These are phyloP conservation scores for Hamamelis virginiana DNA, from an alignment of 164 flowering plant species.

Conservation along the genomic window DNA sequence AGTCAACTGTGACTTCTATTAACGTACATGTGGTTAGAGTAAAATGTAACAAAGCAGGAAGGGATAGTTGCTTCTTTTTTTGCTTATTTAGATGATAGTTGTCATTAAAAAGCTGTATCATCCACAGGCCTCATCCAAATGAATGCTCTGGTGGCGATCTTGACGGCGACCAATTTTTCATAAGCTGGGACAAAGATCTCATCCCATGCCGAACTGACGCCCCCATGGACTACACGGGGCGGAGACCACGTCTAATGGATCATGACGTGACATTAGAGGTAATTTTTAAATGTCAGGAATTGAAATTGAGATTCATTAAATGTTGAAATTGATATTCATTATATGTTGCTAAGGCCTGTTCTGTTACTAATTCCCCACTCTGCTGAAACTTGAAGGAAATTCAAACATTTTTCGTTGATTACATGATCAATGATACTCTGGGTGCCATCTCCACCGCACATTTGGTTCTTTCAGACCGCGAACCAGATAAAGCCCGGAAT, in stretches of 20 bases:
- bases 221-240: slow-evolving; percentile 87
- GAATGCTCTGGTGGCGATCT: slow-evolving; percentile 99
- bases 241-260: slow-evolving; percentile 80
- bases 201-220: slow-evolving; percentile 57
- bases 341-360: not conserved
- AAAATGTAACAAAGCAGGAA: too few species aligned
- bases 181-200: slow-evolving; percentile 81
- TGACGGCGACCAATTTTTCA: slow-evolving; percentile 84
- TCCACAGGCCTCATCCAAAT: slow-evolving; percentile 91
- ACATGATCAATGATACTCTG: slow-evolving; percentile 84
- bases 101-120: slow-evolving; percentile 6
- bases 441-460: slow-evolving; percentile 81
- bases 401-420: slow-evolving; percentile 81
- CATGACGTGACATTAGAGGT: slow-evolving; percentile 95
- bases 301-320: not conserved
- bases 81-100: not conserved
- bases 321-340: not conserved
- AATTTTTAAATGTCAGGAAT: not conserved
- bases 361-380: not conserved
- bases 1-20: too few species aligned
- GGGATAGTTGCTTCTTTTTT: not conserved
- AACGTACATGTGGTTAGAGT: too few species aligned
- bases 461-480: slow-evolving; percentile 80
- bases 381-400: slow-evolving; percentile 62
- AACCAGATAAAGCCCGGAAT: slow-evolving; percentile 71